Base-by-base conservation (phyloP, 192 early-diverging fungal species). In the Gaertneriomyces semiglobifer region DNA sequence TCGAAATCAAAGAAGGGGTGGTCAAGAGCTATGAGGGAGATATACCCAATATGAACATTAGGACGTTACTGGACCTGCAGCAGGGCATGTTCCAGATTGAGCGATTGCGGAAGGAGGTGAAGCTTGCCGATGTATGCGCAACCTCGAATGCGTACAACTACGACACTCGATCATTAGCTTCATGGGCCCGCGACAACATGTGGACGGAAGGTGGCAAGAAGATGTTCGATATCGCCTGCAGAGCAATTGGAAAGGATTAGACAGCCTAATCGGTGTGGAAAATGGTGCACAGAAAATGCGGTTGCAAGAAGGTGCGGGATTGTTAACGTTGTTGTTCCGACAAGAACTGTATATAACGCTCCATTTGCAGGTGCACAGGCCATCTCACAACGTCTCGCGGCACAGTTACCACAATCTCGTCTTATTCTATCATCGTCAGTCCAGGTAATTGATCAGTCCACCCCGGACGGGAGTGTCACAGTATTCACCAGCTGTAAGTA, bases 141-240 rank as follows among this genome's bases (percentile, higher is more conserved):
- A n/a, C 14, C 16, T 12, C 16, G n/a, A 2, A 39, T 43, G 44
- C 40, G 12, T 60, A 46, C 41, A 20, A 40, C 39, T 43, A 20
- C 12, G 59, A 60, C 20, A 11, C 59, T n/a, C 14, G 33, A 11
- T 3, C 59, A 12, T 43, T 60, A 12, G 59, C 59, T n/a, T 20
- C 33, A 45, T 60, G 59, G 59, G 20, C 11, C 9, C 59, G 59
- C 9, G 12, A 43, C 38, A 60, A 39, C 42, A 20, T 60, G 14
- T 60, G 59, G 59, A 60, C 59, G 9, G n/a, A n/a, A 9, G 40
- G 44, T 16, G 18, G 39, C 39, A 39, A 45, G 14, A 9, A 46
- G 44, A 60, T 60, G 59, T 60, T 60, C 41, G 59, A 60, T 4
- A 60, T 60, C 14, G 59, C 59, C 11, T 11, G 9, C 39, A 20